A percentile compares a stretch with the other conserved stretches of the same genome.
These are phyloP conservation scores for Francoa sonchifolia DNA, from an alignment of 441 rosid genomes.

Conservation along the genomic window DNA sequence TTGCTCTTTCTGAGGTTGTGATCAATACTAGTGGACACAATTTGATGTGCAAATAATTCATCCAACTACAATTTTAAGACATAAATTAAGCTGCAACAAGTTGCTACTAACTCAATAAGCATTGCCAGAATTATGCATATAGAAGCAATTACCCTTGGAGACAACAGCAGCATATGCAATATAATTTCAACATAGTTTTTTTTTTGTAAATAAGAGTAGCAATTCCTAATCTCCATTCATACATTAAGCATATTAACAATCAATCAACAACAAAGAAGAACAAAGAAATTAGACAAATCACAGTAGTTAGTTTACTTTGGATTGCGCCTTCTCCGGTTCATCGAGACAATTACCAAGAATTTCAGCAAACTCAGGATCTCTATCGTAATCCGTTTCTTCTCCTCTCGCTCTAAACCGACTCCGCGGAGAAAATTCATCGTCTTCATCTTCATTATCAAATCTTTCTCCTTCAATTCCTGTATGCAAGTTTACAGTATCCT, in stretches of 20 bases:
- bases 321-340: slow-evolving; percentile 63
- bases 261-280: slow-evolving; percentile 1
- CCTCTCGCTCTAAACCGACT: slow-evolving; percentile 27
- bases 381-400: slow-evolving; percentile 47
- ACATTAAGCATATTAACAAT: not conserved
- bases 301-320: slow-evolving; percentile 31
- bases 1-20: too few species aligned
- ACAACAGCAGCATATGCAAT: too few species aligned
- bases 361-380: slow-evolving; percentile 76
- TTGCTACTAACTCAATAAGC: too few species aligned
- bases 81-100: too few species aligned
- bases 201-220: too few species aligned
- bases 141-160: too few species aligned
- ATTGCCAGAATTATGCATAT: too few species aligned
- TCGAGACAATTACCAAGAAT: slow-evolving; percentile 61
- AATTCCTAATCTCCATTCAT: not conserved
- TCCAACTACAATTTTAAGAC: too few species aligned
- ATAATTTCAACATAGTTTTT: too few species aligned
- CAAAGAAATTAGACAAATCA: not conserved
- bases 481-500: slow-evolving; percentile 14
- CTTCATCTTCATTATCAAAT: slow-evolving; percentile 11
- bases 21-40: too few species aligned
- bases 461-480: slow-evolving; percentile 22
- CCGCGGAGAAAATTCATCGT: slow-evolving; percentile 13
- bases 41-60: too few species aligned